A percentile compares a stretch with the other conserved stretches of the same genome.
Conservation (phyloP, 495 filamentous ascomycete genomes). For the Daldinia grandis region DNA sequence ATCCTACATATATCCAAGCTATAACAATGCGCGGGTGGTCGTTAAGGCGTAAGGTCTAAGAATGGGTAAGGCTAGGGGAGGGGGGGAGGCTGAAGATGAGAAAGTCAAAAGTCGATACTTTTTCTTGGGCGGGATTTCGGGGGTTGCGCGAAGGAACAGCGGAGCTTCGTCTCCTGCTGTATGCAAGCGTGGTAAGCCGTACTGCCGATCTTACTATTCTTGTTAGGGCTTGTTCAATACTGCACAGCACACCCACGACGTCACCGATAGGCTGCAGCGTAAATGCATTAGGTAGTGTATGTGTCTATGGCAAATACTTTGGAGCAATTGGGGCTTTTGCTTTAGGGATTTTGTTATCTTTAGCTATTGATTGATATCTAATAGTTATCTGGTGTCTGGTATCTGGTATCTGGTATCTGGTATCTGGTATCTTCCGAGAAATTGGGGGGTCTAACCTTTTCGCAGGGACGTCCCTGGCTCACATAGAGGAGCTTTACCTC, state of each 20-base stretch:
- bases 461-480: neutral
- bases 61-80: neutral
- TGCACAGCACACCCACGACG: slow-evolving; percentile 24
- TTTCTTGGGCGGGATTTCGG: slow-evolving; percentile 8
- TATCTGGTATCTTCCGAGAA: slow-evolving; percentile 1
- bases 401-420: no score
- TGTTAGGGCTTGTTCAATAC: slow-evolving; percentile 10
- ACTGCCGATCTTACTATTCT: slow-evolving; percentile 19
- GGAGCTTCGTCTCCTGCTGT: slow-evolving; percentile 12
- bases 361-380: no score
- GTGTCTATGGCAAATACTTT: slow-evolving; percentile 3
- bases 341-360: slow-evolving; percentile 26
- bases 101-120: slow-evolving; percentile 3
- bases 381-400: no score
- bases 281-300: slow-evolving; percentile 14
- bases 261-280: slow-evolving; percentile 21
- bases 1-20: slow-evolving; percentile 5
- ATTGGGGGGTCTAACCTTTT: neutral
- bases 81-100: neutral
- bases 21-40: slow-evolving; percentile 2
- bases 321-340: slow-evolving; percentile 26
- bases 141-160: slow-evolving; percentile 4
- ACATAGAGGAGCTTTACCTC: neutral
- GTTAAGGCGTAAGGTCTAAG: neutral
- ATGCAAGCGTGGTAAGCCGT: slow-evolving; percentile 16